These are phyloP conservation scores for Flaveria bidentis DNA, from an alignment of 129 eudicot species.

Conservation along the genomic window DNA sequence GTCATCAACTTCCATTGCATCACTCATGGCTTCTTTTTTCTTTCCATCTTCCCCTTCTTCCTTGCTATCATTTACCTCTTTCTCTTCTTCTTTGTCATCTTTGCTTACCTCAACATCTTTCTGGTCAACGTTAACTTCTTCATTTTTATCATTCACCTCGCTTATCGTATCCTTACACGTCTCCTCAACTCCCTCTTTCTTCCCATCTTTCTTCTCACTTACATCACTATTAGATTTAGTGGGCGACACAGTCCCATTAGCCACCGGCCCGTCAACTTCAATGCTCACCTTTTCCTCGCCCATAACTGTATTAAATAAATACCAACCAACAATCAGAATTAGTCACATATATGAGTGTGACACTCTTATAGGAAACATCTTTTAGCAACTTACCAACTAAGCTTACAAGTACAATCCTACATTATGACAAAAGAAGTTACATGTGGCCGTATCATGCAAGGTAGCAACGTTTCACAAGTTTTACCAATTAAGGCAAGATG, in stretches of 20 bases:
- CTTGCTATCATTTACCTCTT: conserved; percentile 22
- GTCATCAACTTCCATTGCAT: conserved; percentile 31
- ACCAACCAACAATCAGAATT: conserved; percentile 14
- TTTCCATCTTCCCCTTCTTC: conserved; percentile 22
- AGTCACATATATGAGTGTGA: conserved; percentile 18
- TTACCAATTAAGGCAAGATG: neutral
- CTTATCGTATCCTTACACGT: conserved; percentile 43
- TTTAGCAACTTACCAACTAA: neutral
- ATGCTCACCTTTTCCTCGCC: conserved; percentile 54
- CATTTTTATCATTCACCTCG: conserved; percentile 33
- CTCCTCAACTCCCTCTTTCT: conserved; percentile 41
- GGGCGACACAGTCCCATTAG: conserved; percentile 47
- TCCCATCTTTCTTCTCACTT: conserved; percentile 48
- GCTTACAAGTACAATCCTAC: neutral
- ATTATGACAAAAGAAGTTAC: too few species aligned
- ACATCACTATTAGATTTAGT: conserved; percentile 35
- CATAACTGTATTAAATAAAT: conserved; percentile 41
- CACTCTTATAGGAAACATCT: conserved; percentile 5
- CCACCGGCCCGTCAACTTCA: conserved; percentile 39
- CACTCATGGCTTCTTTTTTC: conserved; percentile 25
- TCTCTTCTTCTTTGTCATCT: conserved; percentile 35
- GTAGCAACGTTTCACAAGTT: neutral
- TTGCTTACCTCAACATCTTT: conserved; percentile 36
- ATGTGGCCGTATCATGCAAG: too few species aligned
- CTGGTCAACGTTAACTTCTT: conserved; percentile 43